Conservation (phyloP, 345 rosid genomes). For the Eucalyptus marginata region DNA sequence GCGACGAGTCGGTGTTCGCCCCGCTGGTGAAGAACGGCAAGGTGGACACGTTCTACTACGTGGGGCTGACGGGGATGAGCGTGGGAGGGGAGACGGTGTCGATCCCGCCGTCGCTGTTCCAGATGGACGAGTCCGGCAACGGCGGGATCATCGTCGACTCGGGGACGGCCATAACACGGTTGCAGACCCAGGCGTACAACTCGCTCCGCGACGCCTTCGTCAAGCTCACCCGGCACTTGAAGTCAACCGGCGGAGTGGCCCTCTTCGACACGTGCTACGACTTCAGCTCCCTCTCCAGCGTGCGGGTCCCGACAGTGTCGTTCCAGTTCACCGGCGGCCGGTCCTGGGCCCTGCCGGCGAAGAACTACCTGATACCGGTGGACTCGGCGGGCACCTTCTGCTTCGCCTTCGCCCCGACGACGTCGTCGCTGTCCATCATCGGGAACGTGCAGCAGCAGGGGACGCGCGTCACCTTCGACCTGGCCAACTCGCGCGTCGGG, state of each 20-base stretch:
- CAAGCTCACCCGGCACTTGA: conserved; percentile 17
- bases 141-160: conserved; percentile 88
- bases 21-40: conserved; percentile 47
- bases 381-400: conserved; percentile 67
- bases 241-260: conserved; percentile 29
- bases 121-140: conserved; percentile 50
- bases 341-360: conserved; percentile 51
- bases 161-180: conserved; percentile 86
- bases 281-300: conserved; percentile 42
- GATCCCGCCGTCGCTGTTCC: conserved; percentile 46
- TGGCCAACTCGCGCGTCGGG: conserved; percentile 51
- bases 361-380: conserved; percentile 69
- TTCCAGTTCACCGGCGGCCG: conserved; percentile 53
- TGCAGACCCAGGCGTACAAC: conserved; percentile 69
- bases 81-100: conserved; percentile 66
- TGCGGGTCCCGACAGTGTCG: conserved; percentile 72
- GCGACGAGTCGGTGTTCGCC: conserved; percentile 35
- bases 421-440: conserved; percentile 69
- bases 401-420: conserved; percentile 92
- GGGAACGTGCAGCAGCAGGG: conserved; percentile 98
- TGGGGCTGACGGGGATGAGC: conserved; percentile 69
- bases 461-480: conserved; percentile 76
- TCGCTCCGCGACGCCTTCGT: conserved; percentile 70
- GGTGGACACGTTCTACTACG: conserved; percentile 77
- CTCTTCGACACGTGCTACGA: conserved; percentile 95